These are phyloP conservation scores for Pseudofabraea citricarpa DNA, from an alignment of 2,329 filamentous ascomycete genomes.

Conservation along the genomic window DNA sequence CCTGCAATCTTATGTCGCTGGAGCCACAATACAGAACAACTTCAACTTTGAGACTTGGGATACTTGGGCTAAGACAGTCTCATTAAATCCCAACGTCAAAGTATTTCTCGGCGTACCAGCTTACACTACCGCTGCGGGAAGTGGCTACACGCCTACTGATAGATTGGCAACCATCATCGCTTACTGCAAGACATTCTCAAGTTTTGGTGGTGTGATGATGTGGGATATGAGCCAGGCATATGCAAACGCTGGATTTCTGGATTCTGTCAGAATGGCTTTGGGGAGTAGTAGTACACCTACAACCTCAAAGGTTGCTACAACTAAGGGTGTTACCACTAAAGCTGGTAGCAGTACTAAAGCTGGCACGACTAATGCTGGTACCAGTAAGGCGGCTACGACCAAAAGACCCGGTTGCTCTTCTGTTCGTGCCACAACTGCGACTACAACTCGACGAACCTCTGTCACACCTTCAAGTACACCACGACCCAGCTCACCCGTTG, in stretches of 20 bases:
- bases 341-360: neutral
- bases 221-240: conserved; percentile 63
- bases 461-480: no score
- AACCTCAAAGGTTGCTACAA: neutral
- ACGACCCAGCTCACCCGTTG: neutral
- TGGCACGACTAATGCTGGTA: no score
- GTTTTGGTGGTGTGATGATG: conserved; percentile 65
- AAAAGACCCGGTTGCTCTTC: no score
- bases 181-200: conserved; percentile 49
- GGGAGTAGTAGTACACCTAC: neutral
- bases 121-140: conserved; percentile 37
- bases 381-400: no score
- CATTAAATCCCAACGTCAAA: conserved; percentile 55
- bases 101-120: conserved; percentile 58
- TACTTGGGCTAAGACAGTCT: conserved; percentile 54
- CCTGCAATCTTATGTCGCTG: conserved; percentile 43
- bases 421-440: no score
- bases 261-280: conserved; percentile 29
- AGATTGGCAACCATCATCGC: conserved; percentile 45
- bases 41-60: conserved; percentile 65
- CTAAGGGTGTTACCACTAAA: neutral
- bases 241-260: conserved; percentile 52
- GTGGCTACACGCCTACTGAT: conserved; percentile 47
- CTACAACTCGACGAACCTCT: no score
- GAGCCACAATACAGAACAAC: conserved; percentile 39